Conservation (phyloP, 176 grass and related monocot species). For the Oryza officinalis region DNA sequence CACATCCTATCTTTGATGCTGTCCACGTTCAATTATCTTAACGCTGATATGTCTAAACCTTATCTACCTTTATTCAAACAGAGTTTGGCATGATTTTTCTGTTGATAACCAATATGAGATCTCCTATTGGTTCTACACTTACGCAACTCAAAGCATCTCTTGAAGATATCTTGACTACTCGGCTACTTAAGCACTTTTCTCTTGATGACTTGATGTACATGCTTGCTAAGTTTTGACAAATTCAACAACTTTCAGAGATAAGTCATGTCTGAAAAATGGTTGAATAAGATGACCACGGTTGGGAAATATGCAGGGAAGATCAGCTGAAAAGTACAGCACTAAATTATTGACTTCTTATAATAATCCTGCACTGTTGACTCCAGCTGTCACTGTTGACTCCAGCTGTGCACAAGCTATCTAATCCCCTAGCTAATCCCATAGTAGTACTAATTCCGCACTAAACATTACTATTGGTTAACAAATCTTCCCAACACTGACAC, state of each 20-base stretch:
- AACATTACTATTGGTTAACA: not conserved
- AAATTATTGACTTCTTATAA: not conserved
- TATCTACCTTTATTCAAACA: not conserved
- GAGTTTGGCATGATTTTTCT: not conserved
- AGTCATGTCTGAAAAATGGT: too few species aligned
- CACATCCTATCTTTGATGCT: too few species aligned
- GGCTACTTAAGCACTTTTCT: not conserved
- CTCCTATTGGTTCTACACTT: not conserved
- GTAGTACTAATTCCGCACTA: not conserved
- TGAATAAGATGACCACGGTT: too few species aligned
- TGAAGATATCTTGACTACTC: not conserved
- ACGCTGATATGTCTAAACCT: not conserved
- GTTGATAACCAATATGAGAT: not conserved
- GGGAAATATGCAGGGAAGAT: too few species aligned
- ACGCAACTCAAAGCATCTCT: not conserved
- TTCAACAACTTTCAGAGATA: not conserved
- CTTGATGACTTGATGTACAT: not conserved
- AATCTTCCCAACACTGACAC: not conserved
- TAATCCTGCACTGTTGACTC: not conserved
- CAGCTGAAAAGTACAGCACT: conserved; percentile 2
- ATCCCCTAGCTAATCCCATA: not conserved
- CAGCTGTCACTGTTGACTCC: not conserved
- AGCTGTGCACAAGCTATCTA: not conserved
- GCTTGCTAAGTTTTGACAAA: not conserved
- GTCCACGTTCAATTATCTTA: not conserved